Evolutionary conservation across 2,329 filamentous ascomycete genomes (phyloP), one percentile per base, ranked within the genome.

Genomic region (Fusarium sp.): DNA sequence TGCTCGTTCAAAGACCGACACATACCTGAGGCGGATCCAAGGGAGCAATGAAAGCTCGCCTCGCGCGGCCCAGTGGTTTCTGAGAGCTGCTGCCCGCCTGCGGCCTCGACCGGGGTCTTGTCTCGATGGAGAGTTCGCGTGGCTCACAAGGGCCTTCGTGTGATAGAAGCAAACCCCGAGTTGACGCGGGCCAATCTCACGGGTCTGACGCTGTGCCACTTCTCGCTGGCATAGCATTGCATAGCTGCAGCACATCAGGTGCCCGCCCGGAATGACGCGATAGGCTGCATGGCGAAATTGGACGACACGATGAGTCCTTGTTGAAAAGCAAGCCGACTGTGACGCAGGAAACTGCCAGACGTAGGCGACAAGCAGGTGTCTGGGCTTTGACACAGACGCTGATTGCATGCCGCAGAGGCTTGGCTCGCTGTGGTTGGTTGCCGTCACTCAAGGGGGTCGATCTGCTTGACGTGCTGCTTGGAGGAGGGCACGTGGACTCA

Each of bases 211-310:
- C 76, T 74, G 75, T 75, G 75, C 73, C 76, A 70, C 74, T 69
- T 70, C 60, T 64, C 35, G 71, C 59, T 73, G 69, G 71, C 73
- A 76, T 72, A 61, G 73, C 73, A 78, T 78, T 73, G 74, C 76
- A 73, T 72, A 55, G 62, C 66, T 77, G 75, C 75, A 78, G 64
- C 69, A 67, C 73, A 78, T 78, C 76, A 78, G 76, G 71, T 78
- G 76, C 67, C 68, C 67, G 70, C 57, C 67, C 55, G 59, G 31
- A 71, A 78, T 78, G 76, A 78, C 76, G 76, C 76, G 76, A 78
- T 74, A 64, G 63, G 67, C 64, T 77, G 73, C 75, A 76, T 62
- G 75, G 57, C 65, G 65, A 78, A 73, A 76, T 75, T 77, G 66
- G 74, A 59, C 66, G 69, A 74, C 67, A 71, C 66, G 70, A 75